Base-by-base conservation (phyloP, 2,329 filamentous ascomycete genomes). In the Uncinocarpus reesii region DNA sequence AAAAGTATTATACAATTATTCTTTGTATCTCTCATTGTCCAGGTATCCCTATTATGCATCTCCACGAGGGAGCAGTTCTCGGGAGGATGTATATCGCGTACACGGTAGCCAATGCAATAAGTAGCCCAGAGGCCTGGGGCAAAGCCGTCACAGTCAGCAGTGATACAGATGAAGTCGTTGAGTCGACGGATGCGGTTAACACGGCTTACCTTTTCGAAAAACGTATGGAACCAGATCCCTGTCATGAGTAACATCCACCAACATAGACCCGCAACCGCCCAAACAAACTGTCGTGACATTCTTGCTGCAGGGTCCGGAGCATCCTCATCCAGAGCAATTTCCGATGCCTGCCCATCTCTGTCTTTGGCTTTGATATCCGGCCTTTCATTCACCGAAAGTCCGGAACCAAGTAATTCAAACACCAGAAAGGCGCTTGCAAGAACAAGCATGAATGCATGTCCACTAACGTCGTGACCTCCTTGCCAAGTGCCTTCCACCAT, bases 221-320 rank as follows among this genome's bases (percentile, higher is more conserved):
- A 96, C 0, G 92, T 98, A 66, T 98, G 92, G 61, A 98, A 98
- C 74, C 90, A 98, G 32, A 93, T 89, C 2, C 89, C 89, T 34
- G 92, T 98, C 92, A 98, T 98, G 52, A 96, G 74, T 63, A 98
- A 67, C 92, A 98, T 98, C 86, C 92, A 96, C 71, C 82, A 78
- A 61, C 83, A 86, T 61, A 95, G 59, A 0, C 67, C 80, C 15
- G 84, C 76, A 21, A 95, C 79, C 0, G 61, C 74, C 20, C 75
- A 66, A 4, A 68, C 65, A 49, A 72, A 67, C 62, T 62, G 76
- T 53, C 57, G 69, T 56, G 59, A 69, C 67, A 53, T 81, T 77
- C 55, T 83, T 69, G 73, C 78, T 71, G 57, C 68, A 68, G 7
- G 74, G 68, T 43, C 76, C 55, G 2, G 73, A 70, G 49, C 77